These are phyloP conservation scores for Collybiopsis luxurians DNA, from an alignment of 768 basidiomycete species.

Conservation along the genomic window DNA sequence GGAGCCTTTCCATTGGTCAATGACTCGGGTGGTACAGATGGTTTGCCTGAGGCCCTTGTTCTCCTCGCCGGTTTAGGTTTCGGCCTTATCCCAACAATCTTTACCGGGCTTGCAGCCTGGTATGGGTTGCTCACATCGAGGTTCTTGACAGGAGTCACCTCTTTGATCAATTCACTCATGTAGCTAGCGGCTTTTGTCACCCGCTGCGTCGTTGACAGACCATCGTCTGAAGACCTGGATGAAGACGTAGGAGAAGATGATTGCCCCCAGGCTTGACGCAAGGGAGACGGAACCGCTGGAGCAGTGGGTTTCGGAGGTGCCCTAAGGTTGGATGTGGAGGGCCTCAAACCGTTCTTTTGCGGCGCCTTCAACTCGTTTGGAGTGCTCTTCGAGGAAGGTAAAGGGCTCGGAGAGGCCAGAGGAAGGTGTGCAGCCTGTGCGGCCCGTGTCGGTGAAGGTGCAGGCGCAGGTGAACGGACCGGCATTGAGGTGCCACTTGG, in stretches of 20 bases:
- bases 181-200: constrained; percentile 67
- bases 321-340: constrained; percentile 26
- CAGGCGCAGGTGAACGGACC: constrained; percentile 31
- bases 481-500: constrained; percentile 24
- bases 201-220: constrained; percentile 34
- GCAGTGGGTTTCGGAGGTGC: constrained; percentile 50
- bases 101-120: constrained; percentile 66
- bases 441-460: constrained; percentile 28
- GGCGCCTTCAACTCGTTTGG: neutral
- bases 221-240: constrained; percentile 22
- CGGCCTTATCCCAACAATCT: constrained; percentile 37
- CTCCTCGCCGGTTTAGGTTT: constrained; percentile 38
- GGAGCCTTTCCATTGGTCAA: neutral
- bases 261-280: constrained; percentile 69
- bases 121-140: constrained; percentile 78
- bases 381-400: constrained; percentile 10
- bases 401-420: constrained; percentile 18
- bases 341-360: neutral
- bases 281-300: constrained; percentile 69
- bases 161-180: constrained; percentile 70
- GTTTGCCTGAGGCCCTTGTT: constrained; percentile 39
- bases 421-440: constrained; percentile 34
- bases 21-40: constrained; percentile 20
- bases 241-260: constrained; percentile 33
- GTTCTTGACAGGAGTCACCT: constrained; percentile 61